Conservation (phyloP, 2,329 filamentous ascomycete species). For the Penicillium sp. region DNA sequence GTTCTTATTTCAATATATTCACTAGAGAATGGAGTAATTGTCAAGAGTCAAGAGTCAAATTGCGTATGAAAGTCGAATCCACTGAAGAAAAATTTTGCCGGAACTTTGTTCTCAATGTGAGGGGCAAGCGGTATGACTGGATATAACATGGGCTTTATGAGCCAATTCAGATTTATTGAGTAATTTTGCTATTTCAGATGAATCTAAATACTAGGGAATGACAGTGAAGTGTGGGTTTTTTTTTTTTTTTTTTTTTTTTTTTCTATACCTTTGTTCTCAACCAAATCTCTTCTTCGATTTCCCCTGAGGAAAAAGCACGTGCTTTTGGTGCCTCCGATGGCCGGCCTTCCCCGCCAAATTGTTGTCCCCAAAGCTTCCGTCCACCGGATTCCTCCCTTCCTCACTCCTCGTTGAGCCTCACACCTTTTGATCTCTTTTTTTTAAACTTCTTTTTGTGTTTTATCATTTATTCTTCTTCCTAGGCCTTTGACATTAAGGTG, state of each 20-base stretch:
- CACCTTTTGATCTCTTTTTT: constrained; percentile 2
- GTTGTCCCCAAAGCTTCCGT: constrained; percentile 11
- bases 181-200: background rate
- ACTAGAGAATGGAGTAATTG: background rate
- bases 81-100: constrained; percentile 23
- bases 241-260: too few relatives aligned
- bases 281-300: background rate
- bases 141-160: background rate
- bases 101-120: constrained; percentile 15
- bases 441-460: constrained; percentile 2
- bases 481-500: constrained; percentile 6
- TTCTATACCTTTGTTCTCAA: background rate
- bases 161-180: background rate
- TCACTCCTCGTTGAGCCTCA: constrained; percentile 13
- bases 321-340: constrained; percentile 35
- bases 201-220: too few relatives aligned
- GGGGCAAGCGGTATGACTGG: constrained; percentile 21
- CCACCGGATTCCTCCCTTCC: constrained; percentile 12
- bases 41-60: constrained; percentile 1
- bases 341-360: constrained; percentile 27
- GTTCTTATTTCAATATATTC: background rate
- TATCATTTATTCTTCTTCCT: constrained; percentile 3
- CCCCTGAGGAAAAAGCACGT: constrained; percentile 24
- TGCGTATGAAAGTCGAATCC: constrained; percentile 9
- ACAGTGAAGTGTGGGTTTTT: too few relatives aligned